phyloP scores from a whole-genome alignment of 768 basidiomycete species.

The Termitomyces sp. region DNA sequence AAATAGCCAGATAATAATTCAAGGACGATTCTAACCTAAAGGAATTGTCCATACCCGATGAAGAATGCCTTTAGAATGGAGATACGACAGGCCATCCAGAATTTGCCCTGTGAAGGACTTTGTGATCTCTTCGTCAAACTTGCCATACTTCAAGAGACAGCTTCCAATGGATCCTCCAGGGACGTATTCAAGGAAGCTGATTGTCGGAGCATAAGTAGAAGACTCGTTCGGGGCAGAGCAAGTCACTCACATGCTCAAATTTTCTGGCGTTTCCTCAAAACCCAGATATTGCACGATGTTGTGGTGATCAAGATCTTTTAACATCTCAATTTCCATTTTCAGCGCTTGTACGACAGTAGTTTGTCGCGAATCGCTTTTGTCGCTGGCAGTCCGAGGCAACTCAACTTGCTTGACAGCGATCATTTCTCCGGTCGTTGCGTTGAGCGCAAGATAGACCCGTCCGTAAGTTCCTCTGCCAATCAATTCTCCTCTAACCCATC shows the following conservation, averaged over 20 bases:
- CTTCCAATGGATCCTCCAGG: conserved; percentile 95
- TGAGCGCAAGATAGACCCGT: conserved; percentile 91
- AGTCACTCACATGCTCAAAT: conserved; percentile 81
- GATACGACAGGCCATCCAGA: conserved; percentile 84
- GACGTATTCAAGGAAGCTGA: conserved; percentile 96
- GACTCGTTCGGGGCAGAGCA: not conserved
- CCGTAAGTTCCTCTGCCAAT: conserved; percentile 98
- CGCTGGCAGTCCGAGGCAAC: conserved; percentile 84
- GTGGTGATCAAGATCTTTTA: conserved; percentile 95
- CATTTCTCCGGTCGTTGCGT: conserved; percentile 97
- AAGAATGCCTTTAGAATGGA: conserved; percentile 87
- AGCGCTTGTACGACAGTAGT: conserved; percentile 83
- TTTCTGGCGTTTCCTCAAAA: conserved; percentile 83
- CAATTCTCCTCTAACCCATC: conserved; percentile 97
- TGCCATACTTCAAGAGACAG: conserved; percentile 86
- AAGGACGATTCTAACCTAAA: not conserved
- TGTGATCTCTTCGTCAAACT: conserved; percentile 88
- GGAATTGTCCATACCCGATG: conserved; percentile 60
- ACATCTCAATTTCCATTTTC: conserved; percentile 91
- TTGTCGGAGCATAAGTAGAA: conserved; percentile 3
- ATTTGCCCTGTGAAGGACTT: conserved; percentile 94
- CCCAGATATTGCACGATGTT: conserved; percentile 98
- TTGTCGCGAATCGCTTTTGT: conserved; percentile 86
- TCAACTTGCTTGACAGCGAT: conserved; percentile 99
- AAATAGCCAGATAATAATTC: conserved; percentile 4